Evolutionary conservation across 495 filamentous ascomycete genomes (phyloP).

Genomic region (Aspergillus haitiensis): DNA sequence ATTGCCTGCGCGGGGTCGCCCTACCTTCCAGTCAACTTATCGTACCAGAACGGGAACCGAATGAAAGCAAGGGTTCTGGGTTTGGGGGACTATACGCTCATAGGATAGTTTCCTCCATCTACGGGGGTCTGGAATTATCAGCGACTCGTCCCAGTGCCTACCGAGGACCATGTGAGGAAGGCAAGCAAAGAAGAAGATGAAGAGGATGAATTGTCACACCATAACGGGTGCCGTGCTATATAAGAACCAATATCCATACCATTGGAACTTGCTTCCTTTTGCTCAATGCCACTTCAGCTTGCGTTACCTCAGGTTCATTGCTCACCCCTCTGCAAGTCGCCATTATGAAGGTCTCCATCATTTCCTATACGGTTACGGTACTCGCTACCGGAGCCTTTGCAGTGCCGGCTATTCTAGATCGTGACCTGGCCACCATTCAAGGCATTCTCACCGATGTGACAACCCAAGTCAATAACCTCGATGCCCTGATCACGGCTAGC

Average conservation of each 20-base stretch:
- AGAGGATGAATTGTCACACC: background rate
- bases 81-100: no score
- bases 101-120: background rate
- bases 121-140: background rate
- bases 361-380: background rate
- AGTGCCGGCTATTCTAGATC: conserved; percentile 3
- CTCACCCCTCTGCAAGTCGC: background rate
- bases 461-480: conserved; percentile 6
- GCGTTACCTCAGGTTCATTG: background rate
- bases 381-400: background rate
- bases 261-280: background rate
- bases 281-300: background rate
- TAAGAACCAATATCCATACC: no score
- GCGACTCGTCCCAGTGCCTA: background rate
- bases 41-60: no score
- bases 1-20: no score
- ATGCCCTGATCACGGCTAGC: background rate
- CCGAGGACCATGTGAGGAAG: background rate
- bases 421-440: conserved; percentile 7
- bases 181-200: background rate
- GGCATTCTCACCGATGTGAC: conserved; percentile 2
- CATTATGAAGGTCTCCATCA: background rate
- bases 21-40: no score
- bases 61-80: no score
- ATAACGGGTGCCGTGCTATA: background rate